Conservation (phyloP, 139 green algal genomes). For the Microglena sp. region DNA sequence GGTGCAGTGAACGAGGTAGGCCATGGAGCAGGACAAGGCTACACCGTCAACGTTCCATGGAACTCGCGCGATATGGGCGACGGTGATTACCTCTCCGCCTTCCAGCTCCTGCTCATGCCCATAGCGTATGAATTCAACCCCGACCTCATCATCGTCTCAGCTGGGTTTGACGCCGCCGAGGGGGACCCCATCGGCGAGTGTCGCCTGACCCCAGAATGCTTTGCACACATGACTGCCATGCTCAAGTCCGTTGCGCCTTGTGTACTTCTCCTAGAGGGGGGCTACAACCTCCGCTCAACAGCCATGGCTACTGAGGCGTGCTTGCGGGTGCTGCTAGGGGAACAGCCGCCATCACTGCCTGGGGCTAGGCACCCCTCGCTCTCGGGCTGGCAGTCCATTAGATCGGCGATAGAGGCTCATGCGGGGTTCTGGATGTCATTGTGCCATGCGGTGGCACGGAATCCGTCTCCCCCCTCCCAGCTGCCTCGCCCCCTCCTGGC, state of each 20-base stretch:
- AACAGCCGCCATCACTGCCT: conserved; percentile 28
- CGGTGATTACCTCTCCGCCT: conserved; percentile 59
- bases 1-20: conserved; percentile 32
- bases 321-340: conserved; percentile 60
- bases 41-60: conserved; percentile 67
- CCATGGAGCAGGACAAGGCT: conserved; percentile 33
- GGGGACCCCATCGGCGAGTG: conserved; percentile 60
- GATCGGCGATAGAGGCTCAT: conserved; percentile 5
- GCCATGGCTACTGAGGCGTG: conserved; percentile 51
- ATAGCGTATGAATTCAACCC: conserved; percentile 58
- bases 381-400: not conserved
- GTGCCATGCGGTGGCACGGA: no score
- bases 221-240: conserved; percentile 49
- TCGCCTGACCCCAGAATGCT: conserved; percentile 51
- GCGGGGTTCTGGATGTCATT: conserved; percentile 8
- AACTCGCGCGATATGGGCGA: conserved; percentile 33
- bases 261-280: conserved; percentile 63
- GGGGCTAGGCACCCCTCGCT: not conserved
- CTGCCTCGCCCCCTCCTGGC: no score
- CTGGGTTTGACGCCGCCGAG: conserved; percentile 67
- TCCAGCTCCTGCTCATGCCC: conserved; percentile 43
- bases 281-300: conserved; percentile 64
- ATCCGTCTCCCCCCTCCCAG: no score
- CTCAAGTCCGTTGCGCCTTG: conserved; percentile 44
- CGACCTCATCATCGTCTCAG: conserved; percentile 58